Conservation (phyloP, 2,329 filamentous ascomycete species). For the Ciborinia camelliae region DNA sequence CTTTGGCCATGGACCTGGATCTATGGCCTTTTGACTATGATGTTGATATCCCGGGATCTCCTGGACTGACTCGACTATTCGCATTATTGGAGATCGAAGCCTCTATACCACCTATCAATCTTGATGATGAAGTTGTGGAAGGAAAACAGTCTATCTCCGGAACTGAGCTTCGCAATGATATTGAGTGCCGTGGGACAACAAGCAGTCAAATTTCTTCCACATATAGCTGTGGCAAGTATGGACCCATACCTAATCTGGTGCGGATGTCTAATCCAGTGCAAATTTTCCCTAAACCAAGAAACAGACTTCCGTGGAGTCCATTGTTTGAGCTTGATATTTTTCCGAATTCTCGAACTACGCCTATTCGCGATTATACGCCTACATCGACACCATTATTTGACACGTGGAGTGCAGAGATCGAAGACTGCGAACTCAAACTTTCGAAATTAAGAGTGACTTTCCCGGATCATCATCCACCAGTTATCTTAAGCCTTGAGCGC, state of each 20-base stretch:
- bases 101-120: not conserved
- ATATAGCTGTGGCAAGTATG: not conserved
- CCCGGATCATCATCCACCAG: not conserved
- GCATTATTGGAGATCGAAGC: not conserved
- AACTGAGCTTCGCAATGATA: not conserved
- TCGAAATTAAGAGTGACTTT: not conserved
- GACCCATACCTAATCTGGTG: not conserved
- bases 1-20: not conserved
- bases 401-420: rapidly evolving
- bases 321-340: conserved; percentile 8
- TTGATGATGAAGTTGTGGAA: not conserved
- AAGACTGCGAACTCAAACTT: not conserved
- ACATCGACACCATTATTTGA: too few species aligned
- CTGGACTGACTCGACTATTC: not conserved
- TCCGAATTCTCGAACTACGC: not conserved
- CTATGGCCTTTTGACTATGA: not conserved
- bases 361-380: rapidly evolving
- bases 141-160: not conserved
- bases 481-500: not conserved
- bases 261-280: too few species aligned
- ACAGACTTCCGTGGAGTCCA: not conserved
- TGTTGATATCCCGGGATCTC: not conserved
- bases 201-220: not conserved
- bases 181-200: not conserved
- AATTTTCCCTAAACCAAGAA: rapidly evolving